A percentile compares a stretch with the other conserved stretches of the same genome.
Conservation (phyloP, 148 eudicot genomes). For the Suaeda aralocaspica region DNA sequence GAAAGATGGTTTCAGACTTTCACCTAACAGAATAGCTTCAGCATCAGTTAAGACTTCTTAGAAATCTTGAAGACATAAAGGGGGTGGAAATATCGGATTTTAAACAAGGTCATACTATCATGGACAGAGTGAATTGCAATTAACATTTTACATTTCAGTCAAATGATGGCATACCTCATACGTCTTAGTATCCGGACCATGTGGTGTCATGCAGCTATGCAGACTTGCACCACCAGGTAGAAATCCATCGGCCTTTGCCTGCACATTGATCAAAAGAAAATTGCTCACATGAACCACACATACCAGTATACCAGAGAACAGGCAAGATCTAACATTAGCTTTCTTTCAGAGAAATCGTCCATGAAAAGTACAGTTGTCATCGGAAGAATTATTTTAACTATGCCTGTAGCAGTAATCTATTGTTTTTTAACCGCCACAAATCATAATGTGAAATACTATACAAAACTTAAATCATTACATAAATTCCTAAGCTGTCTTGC, state of each 20-base stretch:
- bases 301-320: too few relatives aligned
- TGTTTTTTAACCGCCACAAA: not conserved
- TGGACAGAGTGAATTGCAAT: not conserved
- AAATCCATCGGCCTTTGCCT: constrained; percentile 99
- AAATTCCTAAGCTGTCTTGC: not conserved
- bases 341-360: not conserved
- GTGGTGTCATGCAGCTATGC: constrained; percentile 99
- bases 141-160: not conserved
- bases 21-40: not conserved
- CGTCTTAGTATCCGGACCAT: constrained; percentile 97
- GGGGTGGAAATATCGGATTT: too few relatives aligned
- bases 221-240: constrained; percentile 96
- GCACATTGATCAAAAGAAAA: constrained; percentile 9
- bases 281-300: not conserved
- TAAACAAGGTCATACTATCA: not conserved
- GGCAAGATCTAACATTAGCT: too few relatives aligned
- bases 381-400: not conserved
- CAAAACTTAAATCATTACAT: not conserved
- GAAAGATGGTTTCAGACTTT: too few relatives aligned
- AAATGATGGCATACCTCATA: constrained; percentile 54
- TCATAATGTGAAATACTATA: not conserved
- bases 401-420: not conserved
- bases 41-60: too few relatives aligned
- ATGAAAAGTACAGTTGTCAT: not conserved
- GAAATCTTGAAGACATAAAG: too few relatives aligned